Conservation (phyloP, 495 filamentous ascomycete genomes). For the Penicillium chermesinum region DNA sequence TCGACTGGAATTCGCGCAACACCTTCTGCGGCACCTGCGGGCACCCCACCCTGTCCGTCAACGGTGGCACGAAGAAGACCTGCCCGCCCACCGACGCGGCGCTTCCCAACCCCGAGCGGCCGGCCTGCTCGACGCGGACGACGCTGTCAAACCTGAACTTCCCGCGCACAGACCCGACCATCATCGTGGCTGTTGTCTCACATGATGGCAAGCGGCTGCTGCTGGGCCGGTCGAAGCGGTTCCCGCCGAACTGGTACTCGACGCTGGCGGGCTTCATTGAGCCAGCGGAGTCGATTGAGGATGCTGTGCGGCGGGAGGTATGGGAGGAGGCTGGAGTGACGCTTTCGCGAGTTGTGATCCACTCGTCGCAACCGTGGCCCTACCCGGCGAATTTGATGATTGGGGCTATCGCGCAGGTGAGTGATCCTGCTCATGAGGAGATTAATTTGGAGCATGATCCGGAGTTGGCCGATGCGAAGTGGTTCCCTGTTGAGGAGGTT, state of each 20-base stretch:
- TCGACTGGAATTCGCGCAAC: constrained; percentile 94
- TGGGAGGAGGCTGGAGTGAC: constrained; percentile 91
- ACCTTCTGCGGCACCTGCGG: constrained; percentile 89
- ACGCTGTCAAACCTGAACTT: constrained; percentile 75
- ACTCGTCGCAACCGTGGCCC: constrained; percentile 89
- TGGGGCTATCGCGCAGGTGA: constrained; percentile 78
- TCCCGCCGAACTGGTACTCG: constrained; percentile 78
- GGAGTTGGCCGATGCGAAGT: constrained; percentile 84
- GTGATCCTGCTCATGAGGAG: constrained; percentile 68
- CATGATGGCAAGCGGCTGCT: constrained; percentile 68
- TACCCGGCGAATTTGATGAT: constrained; percentile 94
- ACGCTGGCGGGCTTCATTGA: constrained; percentile 94
- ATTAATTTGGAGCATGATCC: constrained; percentile 83
- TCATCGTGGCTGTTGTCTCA: constrained; percentile 89
- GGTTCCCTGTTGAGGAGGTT: constrained; percentile 63
- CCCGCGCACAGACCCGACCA: constrained; percentile 90
- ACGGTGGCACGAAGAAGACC: constrained; percentile 84
- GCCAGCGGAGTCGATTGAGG: constrained; percentile 90
- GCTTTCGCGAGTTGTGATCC: constrained; percentile 82
- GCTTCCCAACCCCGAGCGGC: constrained; percentile 40
- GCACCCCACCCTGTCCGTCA: constrained; percentile 73
- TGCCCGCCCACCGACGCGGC: constrained; percentile 76
- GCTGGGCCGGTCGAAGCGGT: constrained; percentile 79
- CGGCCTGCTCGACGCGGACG: constrained; percentile 65
- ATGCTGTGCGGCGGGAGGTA: constrained; percentile 89